Evolutionary conservation across 305 asterid genomes (phyloP).

Genomic region (Fraxinus floribunda): DNA sequence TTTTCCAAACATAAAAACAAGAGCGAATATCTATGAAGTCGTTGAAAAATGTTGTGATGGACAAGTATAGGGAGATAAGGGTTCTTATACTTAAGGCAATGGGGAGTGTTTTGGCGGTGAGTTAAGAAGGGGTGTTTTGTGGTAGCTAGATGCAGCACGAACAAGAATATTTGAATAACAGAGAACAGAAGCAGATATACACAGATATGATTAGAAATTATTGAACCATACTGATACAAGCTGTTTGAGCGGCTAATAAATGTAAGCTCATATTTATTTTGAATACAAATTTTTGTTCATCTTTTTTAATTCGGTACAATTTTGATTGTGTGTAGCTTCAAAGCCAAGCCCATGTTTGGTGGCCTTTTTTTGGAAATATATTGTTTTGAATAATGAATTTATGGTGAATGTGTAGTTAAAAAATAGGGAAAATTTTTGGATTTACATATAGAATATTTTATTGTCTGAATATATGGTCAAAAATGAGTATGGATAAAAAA

Average conservation of each 20-base stretch:
- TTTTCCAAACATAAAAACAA: neutral
- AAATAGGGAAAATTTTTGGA: too few species aligned
- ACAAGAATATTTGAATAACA: neutral
- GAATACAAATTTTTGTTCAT: too few species aligned
- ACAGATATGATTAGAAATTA: neutral
- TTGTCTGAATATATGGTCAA: too few species aligned
- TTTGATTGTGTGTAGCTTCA: neutral
- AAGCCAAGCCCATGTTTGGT: too few species aligned
- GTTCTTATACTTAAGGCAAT: slow-evolving; percentile 30
- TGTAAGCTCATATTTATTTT: neutral
- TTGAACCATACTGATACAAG: too few species aligned
- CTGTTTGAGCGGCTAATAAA: slow-evolving; percentile 30
- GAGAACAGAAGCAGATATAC: neutral
- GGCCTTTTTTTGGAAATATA: too few species aligned
- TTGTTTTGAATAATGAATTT: too few species aligned
- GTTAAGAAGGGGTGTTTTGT: slow-evolving; percentile 21
- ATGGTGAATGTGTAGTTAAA: too few species aligned
- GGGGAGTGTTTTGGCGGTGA: slow-evolving; percentile 40
- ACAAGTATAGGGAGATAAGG: slow-evolving; percentile 15
- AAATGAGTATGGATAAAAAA: too few species aligned
- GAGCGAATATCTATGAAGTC: neutral
- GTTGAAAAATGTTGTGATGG: neutral
- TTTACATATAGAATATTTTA: too few species aligned
- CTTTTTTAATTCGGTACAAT: neutral
- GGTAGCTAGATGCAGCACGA: neutral